These are phyloP conservation scores for Hirschfeldia incana DNA, from an alignment of 345 rosid species.

Conservation along the genomic window DNA sequence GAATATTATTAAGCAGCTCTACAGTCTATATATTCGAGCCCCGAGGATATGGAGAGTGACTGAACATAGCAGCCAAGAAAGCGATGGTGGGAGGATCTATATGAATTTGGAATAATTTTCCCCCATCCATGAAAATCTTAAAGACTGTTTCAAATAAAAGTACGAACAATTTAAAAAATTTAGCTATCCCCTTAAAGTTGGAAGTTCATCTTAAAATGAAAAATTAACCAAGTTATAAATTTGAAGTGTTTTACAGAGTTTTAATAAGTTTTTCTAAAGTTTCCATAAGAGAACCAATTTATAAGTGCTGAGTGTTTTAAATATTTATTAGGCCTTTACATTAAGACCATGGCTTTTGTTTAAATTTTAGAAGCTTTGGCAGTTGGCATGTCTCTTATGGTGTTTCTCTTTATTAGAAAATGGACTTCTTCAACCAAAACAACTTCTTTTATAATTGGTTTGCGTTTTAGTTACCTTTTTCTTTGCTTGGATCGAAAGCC, in stretches of 20 bases:
- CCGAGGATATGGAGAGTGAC: constrained; percentile 21
- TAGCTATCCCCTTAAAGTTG: background rate
- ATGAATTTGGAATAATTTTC: background rate
- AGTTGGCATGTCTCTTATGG: constrained; percentile 15
- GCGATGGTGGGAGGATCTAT: constrained; percentile 2
- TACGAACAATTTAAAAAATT: no score
- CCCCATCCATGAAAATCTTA: background rate
- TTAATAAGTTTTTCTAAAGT: background rate
- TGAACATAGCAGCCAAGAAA: constrained; percentile 33
- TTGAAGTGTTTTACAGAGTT: background rate
- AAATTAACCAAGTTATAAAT: no score
- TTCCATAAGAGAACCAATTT: background rate
- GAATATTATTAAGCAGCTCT: constrained; percentile 9
- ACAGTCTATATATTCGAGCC: constrained; percentile 2
- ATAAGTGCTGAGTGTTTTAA: background rate
- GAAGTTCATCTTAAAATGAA: background rate
- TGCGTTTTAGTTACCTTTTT: constrained; percentile 19
- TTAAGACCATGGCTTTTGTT: background rate
- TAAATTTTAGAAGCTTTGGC: background rate
- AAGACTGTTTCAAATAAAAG: background rate
- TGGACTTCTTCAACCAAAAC: background rate
- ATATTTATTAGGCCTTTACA: no score
- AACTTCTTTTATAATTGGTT: constrained; percentile 15
- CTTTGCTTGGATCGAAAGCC: constrained; percentile 28
- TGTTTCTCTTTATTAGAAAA: constrained; percentile 5